These are phyloP conservation scores for Verticillium dahliae DNA, from an alignment of 2,329 filamentous ascomycete species.

Conservation along the genomic window DNA sequence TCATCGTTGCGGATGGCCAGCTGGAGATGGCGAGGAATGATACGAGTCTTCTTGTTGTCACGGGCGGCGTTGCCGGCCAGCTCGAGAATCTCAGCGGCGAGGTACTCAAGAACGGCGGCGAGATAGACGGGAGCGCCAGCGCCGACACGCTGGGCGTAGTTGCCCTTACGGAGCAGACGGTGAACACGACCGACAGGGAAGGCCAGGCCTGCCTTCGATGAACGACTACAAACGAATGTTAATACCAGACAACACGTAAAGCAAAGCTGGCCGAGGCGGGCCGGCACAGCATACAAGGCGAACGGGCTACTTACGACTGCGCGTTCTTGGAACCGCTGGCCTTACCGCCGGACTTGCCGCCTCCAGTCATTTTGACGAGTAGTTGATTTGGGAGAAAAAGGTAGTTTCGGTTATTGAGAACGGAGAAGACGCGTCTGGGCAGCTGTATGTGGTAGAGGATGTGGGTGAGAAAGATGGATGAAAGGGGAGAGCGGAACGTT, in stretches of 20 bases:
- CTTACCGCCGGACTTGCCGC: constrained; percentile 99
- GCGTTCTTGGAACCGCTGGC: constrained; percentile 98
- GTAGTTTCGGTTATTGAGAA: constrained; percentile 8
- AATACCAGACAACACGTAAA: constrained; percentile 17
- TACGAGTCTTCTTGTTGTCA: constrained; percentile 99
- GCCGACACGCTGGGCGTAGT: constrained; percentile 99
- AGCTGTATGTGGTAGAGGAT: constrained; percentile 14
- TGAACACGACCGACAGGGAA: constrained; percentile 99
- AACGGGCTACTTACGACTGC: constrained; percentile 74
- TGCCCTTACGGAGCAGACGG: constrained; percentile 97
- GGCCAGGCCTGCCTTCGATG: constrained; percentile 97
- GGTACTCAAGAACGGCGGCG: constrained; percentile 95
- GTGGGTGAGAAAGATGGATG: constrained; percentile 21
- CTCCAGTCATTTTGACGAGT: constrained; percentile 93
- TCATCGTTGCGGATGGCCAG: constrained; percentile 99
- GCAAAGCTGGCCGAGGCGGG: too few species aligned
- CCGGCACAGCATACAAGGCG: constrained; percentile 4
- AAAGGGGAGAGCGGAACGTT: constrained; percentile 19
- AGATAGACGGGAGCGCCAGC: constrained; percentile 96
- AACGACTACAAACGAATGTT: constrained; percentile 61
- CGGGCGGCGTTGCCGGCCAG: constrained; percentile 97
- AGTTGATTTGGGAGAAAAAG: constrained; percentile 21
- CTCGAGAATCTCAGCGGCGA: constrained; percentile 97
- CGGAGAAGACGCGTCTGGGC: constrained; percentile 2
- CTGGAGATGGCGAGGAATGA: constrained; percentile 97